phyloP scores from a whole-genome alignment of 1,284 basidiomycete species.

The Vanrija sp. region DNA sequence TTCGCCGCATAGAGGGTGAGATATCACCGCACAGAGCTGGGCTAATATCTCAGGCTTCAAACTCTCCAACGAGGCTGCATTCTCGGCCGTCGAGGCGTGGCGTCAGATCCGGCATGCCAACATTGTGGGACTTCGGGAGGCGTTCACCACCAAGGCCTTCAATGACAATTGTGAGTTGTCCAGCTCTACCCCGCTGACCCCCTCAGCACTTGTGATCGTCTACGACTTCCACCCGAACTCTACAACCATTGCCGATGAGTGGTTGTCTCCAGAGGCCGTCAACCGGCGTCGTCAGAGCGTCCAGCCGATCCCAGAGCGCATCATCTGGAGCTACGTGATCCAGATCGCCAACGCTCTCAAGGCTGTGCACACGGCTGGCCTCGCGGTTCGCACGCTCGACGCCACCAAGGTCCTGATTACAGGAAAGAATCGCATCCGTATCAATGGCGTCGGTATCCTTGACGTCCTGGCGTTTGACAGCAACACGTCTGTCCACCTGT shows the following conservation, averaged over 20 bases:
- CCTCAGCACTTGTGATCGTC: slow-evolving; percentile 79
- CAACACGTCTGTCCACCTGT: slow-evolving; percentile 57
- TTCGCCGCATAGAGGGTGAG: slow-evolving; percentile 83
- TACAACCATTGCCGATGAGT: slow-evolving; percentile 72
- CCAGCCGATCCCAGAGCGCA: slow-evolving; percentile 66
- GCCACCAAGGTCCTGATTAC: slow-evolving; percentile 84
- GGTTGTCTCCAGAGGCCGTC: slow-evolving; percentile 52
- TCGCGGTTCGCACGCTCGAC: slow-evolving; percentile 81
- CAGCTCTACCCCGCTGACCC: background rate
- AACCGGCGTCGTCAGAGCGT: slow-evolving; percentile 23
- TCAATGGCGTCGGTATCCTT: slow-evolving; percentile 76
- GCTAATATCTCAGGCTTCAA: slow-evolving; percentile 64
- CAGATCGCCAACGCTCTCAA: slow-evolving; percentile 87
- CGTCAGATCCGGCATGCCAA: slow-evolving; percentile 78
- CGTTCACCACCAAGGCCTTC: slow-evolving; percentile 92
- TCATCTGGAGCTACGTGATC: slow-evolving; percentile 88
- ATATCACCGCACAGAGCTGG: slow-evolving; percentile 5
- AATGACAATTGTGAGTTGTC: slow-evolving; percentile 74
- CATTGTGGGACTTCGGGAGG: slow-evolving; percentile 81
- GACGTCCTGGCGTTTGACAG: slow-evolving; percentile 78
- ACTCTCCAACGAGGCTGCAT: slow-evolving; percentile 74
- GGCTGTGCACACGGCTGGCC: slow-evolving; percentile 73
- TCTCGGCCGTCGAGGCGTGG: slow-evolving; percentile 83
- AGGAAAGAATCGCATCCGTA: slow-evolving; percentile 78
- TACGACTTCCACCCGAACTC: slow-evolving; percentile 88